phyloP scores from a whole-genome alignment of 345 rosid species.

The Camelina sativa region DNA sequence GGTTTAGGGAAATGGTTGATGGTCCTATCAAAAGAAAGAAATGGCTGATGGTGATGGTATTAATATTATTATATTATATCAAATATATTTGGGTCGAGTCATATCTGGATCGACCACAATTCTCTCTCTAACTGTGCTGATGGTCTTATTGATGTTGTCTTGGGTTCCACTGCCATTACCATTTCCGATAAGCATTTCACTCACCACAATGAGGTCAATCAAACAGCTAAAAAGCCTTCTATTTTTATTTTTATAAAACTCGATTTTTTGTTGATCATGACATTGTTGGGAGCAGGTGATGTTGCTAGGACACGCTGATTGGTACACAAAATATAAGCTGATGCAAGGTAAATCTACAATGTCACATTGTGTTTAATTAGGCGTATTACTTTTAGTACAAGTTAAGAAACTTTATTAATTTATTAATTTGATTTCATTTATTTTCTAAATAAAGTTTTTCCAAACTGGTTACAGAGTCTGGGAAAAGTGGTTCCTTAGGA shows the following conservation, averaged over 20 bases:
- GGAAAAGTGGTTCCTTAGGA: too few species aligned
- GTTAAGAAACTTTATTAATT: neutral
- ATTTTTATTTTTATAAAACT: constrained; percentile 1
- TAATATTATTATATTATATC: neutral
- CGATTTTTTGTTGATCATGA: neutral
- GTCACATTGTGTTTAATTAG: neutral
- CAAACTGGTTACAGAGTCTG: too few species aligned
- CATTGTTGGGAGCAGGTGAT: constrained; percentile 56
- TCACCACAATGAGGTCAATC: constrained; percentile 32
- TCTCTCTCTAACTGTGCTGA: constrained; percentile 80
- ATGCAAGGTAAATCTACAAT: constrained; percentile 69
- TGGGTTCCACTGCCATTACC: constrained; percentile 55
- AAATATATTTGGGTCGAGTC: constrained; percentile 83
- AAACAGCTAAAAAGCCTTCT: constrained; percentile 43
- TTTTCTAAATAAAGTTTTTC: too few species aligned
- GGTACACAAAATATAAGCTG: constrained; percentile 69
- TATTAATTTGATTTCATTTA: too few species aligned
- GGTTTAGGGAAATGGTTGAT: constrained; percentile 56
- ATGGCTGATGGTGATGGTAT: constrained; percentile 81
- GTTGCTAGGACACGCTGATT: constrained; percentile 78
- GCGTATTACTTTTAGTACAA: neutral
- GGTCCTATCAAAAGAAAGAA: too few species aligned
- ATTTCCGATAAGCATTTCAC: constrained; percentile 75
- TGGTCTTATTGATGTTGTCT: constrained; percentile 83
- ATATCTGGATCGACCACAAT: constrained; percentile 87